phyloP scores from a whole-genome alignment of 495 filamentous ascomycete genomes.

The Daldinia bambusicola region DNA sequence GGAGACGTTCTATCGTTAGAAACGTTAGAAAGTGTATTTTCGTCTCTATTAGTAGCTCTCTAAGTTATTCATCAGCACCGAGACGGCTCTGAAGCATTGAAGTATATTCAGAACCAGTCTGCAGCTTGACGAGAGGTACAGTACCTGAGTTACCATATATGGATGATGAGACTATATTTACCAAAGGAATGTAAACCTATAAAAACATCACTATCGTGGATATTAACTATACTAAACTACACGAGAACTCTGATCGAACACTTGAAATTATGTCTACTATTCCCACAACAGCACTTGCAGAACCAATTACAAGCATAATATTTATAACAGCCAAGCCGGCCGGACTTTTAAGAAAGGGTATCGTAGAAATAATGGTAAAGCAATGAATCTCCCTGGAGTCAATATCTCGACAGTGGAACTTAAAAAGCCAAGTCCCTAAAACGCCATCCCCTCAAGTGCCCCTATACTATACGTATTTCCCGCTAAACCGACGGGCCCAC shows the following conservation, averaged over 20 bases:
- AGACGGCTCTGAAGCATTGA: too few relatives aligned
- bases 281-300: background rate
- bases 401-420: background rate
- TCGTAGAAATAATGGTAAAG: conserved; percentile 23
- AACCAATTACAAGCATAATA: background rate
- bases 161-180: too few relatives aligned
- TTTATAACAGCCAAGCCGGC: conserved; percentile 2
- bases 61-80: too few relatives aligned
- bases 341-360: conserved; percentile 26
- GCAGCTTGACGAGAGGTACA: too few relatives aligned
- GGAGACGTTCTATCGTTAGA: background rate
- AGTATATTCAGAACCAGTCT: too few relatives aligned
- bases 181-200: too few relatives aligned
- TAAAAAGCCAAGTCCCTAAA: conserved; percentile 3
- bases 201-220: background rate
- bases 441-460: conserved; percentile 5
- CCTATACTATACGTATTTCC: background rate
- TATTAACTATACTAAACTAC: background rate
- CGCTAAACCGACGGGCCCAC: background rate
- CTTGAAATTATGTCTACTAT: conserved; percentile 5
- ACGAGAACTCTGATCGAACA: background rate
- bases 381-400: conserved; percentile 1
- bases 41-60: too few relatives aligned
- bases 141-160: too few relatives aligned
- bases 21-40: too few relatives aligned